Evolutionary conservation across 768 basidiomycete species (phyloP).

Genomic region (Pulveroboletus frians): DNA sequence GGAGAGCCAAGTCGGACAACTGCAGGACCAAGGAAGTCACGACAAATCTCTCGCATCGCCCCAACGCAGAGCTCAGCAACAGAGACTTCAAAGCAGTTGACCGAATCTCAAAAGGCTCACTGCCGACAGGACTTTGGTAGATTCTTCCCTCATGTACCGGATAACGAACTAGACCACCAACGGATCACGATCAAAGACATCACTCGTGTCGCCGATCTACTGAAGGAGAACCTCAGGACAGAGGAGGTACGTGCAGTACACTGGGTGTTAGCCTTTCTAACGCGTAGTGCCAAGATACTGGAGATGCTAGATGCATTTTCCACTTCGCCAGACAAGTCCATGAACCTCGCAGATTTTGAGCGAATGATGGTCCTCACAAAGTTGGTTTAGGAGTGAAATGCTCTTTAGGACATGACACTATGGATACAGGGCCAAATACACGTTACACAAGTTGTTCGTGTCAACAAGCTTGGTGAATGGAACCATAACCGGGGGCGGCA

Average conservation of each 20-base stretch:
- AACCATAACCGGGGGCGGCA: slow-evolving; percentile 33
- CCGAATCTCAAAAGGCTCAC: slow-evolving; percentile 46
- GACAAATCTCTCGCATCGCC: slow-evolving; percentile 1
- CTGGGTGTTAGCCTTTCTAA: background rate
- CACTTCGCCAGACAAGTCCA: slow-evolving; percentile 59
- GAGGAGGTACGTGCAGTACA: slow-evolving; percentile 54
- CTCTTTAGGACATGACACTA: background rate
- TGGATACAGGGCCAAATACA: slow-evolving; percentile 3
- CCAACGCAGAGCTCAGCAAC: slow-evolving; percentile 1
- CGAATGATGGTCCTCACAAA: slow-evolving; percentile 66
- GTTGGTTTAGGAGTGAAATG: slow-evolving; percentile 9
- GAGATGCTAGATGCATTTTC: slow-evolving; percentile 82
- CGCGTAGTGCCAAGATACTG: slow-evolving; percentile 47
- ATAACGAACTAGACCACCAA: slow-evolving; percentile 44
- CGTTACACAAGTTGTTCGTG: background rate
- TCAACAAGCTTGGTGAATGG: slow-evolving; percentile 20
- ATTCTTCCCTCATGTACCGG: slow-evolving; percentile 60
- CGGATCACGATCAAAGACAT: slow-evolving; percentile 66
- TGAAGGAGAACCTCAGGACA: slow-evolving; percentile 67
- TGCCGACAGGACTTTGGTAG: slow-evolving; percentile 60
- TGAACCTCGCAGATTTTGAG: slow-evolving; percentile 66
- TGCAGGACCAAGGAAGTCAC: slow-evolving; percentile 8
- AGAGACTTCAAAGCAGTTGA: slow-evolving; percentile 31
- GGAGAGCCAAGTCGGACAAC: slow-evolving; percentile 11
- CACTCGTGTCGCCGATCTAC: slow-evolving; percentile 49